Evolutionary conservation across 495 filamentous ascomycete genomes (phyloP).

Genomic region (Trichoderma erinaceum): DNA sequence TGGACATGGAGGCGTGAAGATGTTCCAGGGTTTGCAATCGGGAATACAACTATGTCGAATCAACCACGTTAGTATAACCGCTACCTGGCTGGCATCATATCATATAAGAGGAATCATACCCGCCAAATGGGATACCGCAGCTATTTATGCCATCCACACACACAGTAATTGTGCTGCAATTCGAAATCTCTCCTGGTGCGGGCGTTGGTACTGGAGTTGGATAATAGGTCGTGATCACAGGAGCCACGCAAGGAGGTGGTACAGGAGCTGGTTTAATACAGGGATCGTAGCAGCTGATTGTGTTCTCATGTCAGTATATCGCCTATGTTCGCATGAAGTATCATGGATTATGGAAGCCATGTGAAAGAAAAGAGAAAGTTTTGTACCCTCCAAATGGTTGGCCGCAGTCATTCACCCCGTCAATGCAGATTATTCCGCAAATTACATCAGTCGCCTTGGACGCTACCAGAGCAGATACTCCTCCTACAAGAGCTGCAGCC

Average conservation of each 20-base stretch:
- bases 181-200: not conserved
- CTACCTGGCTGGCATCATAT: not conserved
- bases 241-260: not conserved
- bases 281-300: not conserved
- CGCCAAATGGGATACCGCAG: constrained; percentile 3
- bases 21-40: constrained; percentile 3
- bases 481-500: not conserved
- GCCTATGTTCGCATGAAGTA: not conserved
- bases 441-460: not conserved
- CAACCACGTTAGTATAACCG: not conserved
- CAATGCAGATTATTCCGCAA: not conserved
- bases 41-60: not conserved
- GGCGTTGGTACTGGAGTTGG: not conserved
- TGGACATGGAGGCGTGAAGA: not conserved
- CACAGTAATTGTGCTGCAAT: not conserved
- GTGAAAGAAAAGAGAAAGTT: not conserved
- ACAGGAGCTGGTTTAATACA: not conserved
- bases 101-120: not conserved
- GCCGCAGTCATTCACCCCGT: not conserved
- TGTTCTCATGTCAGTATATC: not conserved
- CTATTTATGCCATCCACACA: not conserved
- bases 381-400: not conserved
- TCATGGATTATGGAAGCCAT: not conserved
- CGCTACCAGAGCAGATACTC: not conserved
- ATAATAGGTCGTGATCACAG: not conserved